Base-by-base conservation (phyloP, 164 flowering plant species). In the Vitis rotundifolia region DNA sequence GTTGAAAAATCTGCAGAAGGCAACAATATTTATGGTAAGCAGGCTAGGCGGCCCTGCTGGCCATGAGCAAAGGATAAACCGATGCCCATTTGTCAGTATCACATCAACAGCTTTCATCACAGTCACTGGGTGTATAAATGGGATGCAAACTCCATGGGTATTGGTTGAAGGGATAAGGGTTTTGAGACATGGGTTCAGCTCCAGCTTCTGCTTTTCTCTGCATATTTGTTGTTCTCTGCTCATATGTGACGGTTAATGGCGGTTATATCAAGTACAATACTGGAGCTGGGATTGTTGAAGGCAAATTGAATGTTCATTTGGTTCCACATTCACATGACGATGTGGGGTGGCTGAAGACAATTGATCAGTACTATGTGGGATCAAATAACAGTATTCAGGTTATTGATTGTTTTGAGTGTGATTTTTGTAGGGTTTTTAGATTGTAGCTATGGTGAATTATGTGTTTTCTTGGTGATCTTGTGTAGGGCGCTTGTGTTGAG, bases 351-450 rank as follows among this genome's bases (percentile, higher is more conserved):
- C 75, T 90, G 76, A 90, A 90, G 85, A 90, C 91, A 0, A 61
- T 90, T 68, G 93, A 90, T 85, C 96, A 90, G 80, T 90, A 90
- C 85, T 90, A 79, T 68, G 89, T 87, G 73, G 96, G 96, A 63
- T 82, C 90, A 28, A 90, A 90, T 61, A 85, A 81, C 75, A 72
- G 71, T 31, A 85, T 89, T 52, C 96, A 90, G 95, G 95, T 90
- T 49, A 8, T 31, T 2, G 16, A 51, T 48, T 12, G 8, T 29
- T 63, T 18, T 49, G 11, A 31, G 4, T 47, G 44, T 61, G 12
- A 14, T 22, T 18, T 37, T n/a, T 48, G 55, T 54, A 19, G 15
- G 16, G 44, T 22, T 22, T 31, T 11, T 55, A 13, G 0, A 6
- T 58, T 9, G 49, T 5, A 54, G 5, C 1, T 29, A 16, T 59